A percentile compares a stretch with the other conserved stretches of the same genome.
phyloP scores from a whole-genome alignment of 768 basidiomycete species.

The Trametopsis cervina region DNA sequence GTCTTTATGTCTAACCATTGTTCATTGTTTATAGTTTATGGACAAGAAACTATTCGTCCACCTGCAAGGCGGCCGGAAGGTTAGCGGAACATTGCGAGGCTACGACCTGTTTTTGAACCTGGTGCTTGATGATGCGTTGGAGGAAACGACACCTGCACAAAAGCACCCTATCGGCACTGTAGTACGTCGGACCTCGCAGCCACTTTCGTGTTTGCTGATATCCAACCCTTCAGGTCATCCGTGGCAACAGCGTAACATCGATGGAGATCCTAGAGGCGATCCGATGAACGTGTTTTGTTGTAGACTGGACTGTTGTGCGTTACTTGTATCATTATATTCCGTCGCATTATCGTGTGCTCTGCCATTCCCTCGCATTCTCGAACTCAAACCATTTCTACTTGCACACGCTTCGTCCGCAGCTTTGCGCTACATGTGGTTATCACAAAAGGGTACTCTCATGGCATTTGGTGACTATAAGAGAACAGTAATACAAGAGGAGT shows the following conservation, averaged over 20 bases:
- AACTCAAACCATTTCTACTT: neutral
- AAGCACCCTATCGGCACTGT: conserved; percentile 90
- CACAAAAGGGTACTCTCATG: too few relatives aligned
- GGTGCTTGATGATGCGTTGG: conserved; percentile 91
- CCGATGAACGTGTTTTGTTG: conserved; percentile 24
- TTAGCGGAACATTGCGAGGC: conserved; percentile 90
- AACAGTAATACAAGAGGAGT: too few relatives aligned
- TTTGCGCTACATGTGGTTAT: too few relatives aligned
- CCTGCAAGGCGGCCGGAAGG: conserved; percentile 91
- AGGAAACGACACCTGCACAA: conserved; percentile 86
- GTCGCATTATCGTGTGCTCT: neutral
- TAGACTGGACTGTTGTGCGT: conserved; percentile 15
- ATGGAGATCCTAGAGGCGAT: conserved; percentile 83
- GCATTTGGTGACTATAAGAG: too few relatives aligned
- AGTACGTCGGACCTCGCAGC: conserved; percentile 40
- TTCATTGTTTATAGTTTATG: conserved; percentile 68
- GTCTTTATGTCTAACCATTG: conserved; percentile 2
- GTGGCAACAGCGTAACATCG: conserved; percentile 93
- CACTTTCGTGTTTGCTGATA: conserved; percentile 3
- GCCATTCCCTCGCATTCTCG: neutral
- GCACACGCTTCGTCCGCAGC: neutral
- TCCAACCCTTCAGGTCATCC: conserved; percentile 64
- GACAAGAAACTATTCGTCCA: conserved; percentile 95
- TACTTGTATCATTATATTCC: conserved; percentile 1
- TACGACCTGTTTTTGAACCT: conserved; percentile 99